phyloP scores from a whole-genome alignment of 164 flowering plant species.

The Umbilicus rupestris region DNA sequence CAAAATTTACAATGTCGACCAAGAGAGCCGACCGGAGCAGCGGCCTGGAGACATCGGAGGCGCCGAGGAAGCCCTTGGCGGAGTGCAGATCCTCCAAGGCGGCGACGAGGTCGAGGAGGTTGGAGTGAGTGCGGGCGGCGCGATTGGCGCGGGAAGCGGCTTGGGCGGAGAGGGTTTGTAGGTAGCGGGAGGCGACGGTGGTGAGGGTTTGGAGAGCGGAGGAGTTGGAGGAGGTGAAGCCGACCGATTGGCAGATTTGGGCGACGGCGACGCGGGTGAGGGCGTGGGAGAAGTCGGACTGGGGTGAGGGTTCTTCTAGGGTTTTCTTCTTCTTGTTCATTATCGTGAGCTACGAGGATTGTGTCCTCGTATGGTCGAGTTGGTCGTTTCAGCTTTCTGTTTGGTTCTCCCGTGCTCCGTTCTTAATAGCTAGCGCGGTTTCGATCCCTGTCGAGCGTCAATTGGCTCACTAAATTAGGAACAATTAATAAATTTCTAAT shows the following conservation, averaged over 20 bases:
- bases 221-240: constrained; percentile 21
- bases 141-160: constrained; percentile 25
- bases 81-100: constrained; percentile 30
- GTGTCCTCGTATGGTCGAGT: background rate
- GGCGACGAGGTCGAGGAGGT: constrained; percentile 28
- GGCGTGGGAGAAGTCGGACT: constrained; percentile 15
- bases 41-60: constrained; percentile 4
- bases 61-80: constrained; percentile 24
- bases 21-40: constrained; percentile 16
- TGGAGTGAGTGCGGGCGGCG: constrained; percentile 32
- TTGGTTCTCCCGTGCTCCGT: background rate
- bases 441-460: background rate
- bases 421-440: background rate
- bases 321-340: background rate
- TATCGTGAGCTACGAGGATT: too few species aligned
- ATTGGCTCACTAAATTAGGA: too few species aligned
- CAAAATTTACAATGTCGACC: constrained; percentile 22
- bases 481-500: too few species aligned
- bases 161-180: constrained; percentile 20
- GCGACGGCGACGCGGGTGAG: constrained; percentile 29
- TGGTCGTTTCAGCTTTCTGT: background rate
- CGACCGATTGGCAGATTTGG: constrained; percentile 42
- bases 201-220: constrained; percentile 35
- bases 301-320: constrained; percentile 8
- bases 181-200: constrained; percentile 24